Conservation (phyloP, 306 rosid species). For the Inga leiocalycina region DNA sequence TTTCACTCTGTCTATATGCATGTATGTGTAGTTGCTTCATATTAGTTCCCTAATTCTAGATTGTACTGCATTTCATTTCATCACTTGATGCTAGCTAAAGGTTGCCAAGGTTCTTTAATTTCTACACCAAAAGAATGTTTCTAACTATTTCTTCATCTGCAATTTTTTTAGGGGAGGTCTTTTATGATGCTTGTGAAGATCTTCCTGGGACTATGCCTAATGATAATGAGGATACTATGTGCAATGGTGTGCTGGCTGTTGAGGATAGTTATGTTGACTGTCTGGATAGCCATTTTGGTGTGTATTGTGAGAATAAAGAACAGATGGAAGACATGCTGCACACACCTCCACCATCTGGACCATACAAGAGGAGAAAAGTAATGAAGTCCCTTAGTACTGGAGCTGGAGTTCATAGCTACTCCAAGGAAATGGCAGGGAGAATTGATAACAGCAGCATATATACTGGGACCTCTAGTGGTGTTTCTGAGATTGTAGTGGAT, state of each 20-base stretch:
- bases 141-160: constrained; percentile 35
- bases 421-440: constrained; percentile 37
- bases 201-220: constrained; percentile 38
- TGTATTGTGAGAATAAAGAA: constrained; percentile 38
- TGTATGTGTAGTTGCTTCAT: background rate
- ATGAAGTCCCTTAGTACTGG: constrained; percentile 38
- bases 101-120: constrained; percentile 27
- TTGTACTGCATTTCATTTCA: constrained; percentile 5
- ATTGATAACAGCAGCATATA: constrained; percentile 32
- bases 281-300: constrained; percentile 36
- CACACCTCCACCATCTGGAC: constrained; percentile 81
- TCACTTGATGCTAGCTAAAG: constrained; percentile 28
- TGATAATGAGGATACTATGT: constrained; percentile 44
- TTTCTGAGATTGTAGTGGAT: constrained; percentile 57
- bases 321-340: constrained; percentile 38
- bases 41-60: constrained; percentile 4
- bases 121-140: constrained; percentile 31
- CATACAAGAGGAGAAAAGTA: constrained; percentile 78
- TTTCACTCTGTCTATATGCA: background rate
- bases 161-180: constrained; percentile 68
- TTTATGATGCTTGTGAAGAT: constrained; percentile 74
- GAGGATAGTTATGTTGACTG: constrained; percentile 37
- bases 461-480: constrained; percentile 35
- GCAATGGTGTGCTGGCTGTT: constrained; percentile 28
- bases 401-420: constrained; percentile 43